Conservation (phyloP, 768 basidiomycete genomes). For the Leccinum broughii region DNA sequence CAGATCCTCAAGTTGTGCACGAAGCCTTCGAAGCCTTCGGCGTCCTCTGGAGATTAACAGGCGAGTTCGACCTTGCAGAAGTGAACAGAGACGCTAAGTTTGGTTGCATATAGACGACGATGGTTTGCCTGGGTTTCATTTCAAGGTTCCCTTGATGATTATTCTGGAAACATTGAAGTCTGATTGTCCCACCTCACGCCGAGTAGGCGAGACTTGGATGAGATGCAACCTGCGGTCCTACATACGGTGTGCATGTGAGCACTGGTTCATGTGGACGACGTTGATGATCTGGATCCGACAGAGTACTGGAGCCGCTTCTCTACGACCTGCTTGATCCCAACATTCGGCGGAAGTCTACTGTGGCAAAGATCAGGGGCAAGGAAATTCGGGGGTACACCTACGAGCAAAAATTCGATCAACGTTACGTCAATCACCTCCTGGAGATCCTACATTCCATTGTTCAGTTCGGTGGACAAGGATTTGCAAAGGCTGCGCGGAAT, state of each 20-base stretch:
- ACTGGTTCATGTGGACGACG: neutral
- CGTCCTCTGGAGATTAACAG: slow-evolving; percentile 86
- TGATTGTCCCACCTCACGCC: slow-evolving; percentile 69
- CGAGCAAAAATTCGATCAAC: slow-evolving; percentile 75
- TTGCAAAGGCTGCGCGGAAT: slow-evolving; percentile 70
- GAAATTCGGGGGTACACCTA: slow-evolving; percentile 71
- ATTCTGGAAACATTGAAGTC: slow-evolving; percentile 81
- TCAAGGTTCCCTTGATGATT: slow-evolving; percentile 85
- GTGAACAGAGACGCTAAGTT: slow-evolving; percentile 7
- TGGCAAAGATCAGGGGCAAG: slow-evolving; percentile 57
- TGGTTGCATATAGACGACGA: slow-evolving; percentile 61
- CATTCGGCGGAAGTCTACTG: slow-evolving; percentile 52
- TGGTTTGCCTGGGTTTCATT: slow-evolving; percentile 74
- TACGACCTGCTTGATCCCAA: slow-evolving; percentile 73
- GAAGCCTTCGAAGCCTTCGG: slow-evolving; percentile 87
- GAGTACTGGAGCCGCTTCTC: slow-evolving; percentile 88
- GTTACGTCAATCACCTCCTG: slow-evolving; percentile 67
- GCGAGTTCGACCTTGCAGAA: slow-evolving; percentile 40
- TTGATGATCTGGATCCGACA: slow-evolving; percentile 32
- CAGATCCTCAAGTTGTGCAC: slow-evolving; percentile 45
- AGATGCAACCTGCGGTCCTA: slow-evolving; percentile 91
- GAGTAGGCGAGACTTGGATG: slow-evolving; percentile 97
- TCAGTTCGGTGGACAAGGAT: slow-evolving; percentile 87
- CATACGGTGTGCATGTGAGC: slow-evolving; percentile 55
- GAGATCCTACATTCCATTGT: slow-evolving; percentile 77